These are phyloP conservation scores for Sphaceloma murrayae DNA, from an alignment of 2,329 filamentous ascomycete genomes.

Conservation along the genomic window DNA sequence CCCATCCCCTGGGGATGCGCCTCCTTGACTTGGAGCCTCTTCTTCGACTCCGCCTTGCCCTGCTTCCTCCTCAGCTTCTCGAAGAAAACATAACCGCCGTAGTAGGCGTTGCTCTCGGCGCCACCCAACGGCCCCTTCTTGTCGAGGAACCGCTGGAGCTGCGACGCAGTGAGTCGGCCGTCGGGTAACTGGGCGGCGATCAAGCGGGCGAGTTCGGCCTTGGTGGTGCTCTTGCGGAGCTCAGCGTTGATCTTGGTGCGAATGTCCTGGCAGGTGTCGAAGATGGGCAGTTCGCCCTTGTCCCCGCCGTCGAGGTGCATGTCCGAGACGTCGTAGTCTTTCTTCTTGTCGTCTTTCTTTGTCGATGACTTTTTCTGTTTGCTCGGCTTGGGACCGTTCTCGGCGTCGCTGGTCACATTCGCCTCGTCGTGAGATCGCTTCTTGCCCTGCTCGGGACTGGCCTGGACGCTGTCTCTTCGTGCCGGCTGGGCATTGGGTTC, in stretches of 20 bases:
- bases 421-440: constrained; percentile 2
- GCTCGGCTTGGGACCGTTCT: not conserved
- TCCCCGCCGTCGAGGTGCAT: constrained; percentile 35
- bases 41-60: constrained; percentile 39
- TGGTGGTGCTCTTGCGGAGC: constrained; percentile 40
- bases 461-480: not conserved
- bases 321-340: constrained; percentile 3
- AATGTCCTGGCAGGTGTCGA: constrained; percentile 50
- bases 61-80: constrained; percentile 49
- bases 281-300: constrained; percentile 39
- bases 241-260: constrained; percentile 47
- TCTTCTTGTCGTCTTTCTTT: not conserved
- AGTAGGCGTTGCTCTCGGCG: constrained; percentile 43
- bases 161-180: constrained; percentile 34
- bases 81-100: constrained; percentile 49
- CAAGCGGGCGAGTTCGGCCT: constrained; percentile 44
- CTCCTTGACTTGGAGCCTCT: constrained; percentile 7
- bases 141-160: constrained; percentile 42
- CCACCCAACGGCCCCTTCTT: constrained; percentile 43
- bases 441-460: not conserved
- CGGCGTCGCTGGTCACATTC: not conserved
- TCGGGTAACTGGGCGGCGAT: constrained; percentile 36
- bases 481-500: not conserved
- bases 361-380: constrained; percentile 7
- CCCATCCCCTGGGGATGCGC: not conserved